A percentile compares a stretch with the other conserved stretches of the same genome.
Evolutionary conservation across 129 eudicot species (phyloP).

Genomic region (Apium graveolens): DNA sequence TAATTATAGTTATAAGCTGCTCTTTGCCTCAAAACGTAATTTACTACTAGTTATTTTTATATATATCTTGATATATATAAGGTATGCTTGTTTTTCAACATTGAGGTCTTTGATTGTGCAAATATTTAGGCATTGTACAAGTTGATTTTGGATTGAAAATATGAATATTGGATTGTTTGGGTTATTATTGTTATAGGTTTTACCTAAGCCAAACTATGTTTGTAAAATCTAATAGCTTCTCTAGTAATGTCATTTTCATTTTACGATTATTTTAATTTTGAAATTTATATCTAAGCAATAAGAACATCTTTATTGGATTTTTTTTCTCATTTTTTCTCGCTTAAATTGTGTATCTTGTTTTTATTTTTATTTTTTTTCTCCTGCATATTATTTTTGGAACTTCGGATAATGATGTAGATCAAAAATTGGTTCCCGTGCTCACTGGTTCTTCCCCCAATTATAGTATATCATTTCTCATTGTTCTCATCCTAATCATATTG

Average conservation of each 20-base stretch:
- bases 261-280: background rate
- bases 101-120: background rate
- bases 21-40: no score
- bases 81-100: conserved; percentile 34
- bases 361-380: no score
- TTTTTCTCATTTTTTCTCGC: background rate
- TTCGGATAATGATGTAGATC: no score
- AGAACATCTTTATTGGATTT: background rate
- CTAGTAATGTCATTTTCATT: background rate
- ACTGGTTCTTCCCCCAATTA: background rate
- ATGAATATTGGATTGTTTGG: background rate
- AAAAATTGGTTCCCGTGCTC: background rate
- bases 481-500: background rate
- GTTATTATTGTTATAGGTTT: background rate
- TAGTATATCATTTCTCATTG: background rate
- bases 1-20: no score
- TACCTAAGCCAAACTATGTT: no score
- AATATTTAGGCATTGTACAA: background rate
- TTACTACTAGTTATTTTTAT: no score
- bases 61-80: no score
- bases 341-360: background rate
- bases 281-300: background rate
- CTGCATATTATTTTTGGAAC: no score
- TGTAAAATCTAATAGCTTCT: background rate
- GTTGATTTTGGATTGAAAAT: background rate